Evolutionary conservation across 768 basidiomycete species (phyloP).

Genomic region (Collybia sp.): DNA sequence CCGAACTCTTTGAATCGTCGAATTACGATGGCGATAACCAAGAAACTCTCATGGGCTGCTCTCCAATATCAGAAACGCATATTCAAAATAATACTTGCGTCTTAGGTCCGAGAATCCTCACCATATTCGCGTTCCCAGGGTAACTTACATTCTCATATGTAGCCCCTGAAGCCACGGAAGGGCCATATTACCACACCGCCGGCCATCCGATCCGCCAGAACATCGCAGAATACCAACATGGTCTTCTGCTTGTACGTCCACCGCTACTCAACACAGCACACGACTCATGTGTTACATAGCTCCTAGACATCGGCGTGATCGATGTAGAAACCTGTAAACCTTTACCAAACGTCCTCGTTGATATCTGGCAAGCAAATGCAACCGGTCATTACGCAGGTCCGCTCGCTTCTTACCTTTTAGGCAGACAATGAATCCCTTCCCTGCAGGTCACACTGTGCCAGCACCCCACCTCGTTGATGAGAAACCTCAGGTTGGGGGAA

Average conservation of each 20-base stretch:
- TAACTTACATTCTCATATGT: background rate
- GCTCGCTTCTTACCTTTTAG: conserved; percentile 1
- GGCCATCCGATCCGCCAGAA: conserved; percentile 50
- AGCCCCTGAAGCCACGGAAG: conserved; percentile 49
- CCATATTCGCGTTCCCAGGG: background rate
- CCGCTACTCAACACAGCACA: background rate
- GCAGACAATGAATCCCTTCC: background rate
- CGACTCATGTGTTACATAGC: conserved; percentile 15
- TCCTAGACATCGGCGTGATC: conserved; percentile 53
- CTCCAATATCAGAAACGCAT: conserved; percentile 38
- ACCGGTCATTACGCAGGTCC: conserved; percentile 50
- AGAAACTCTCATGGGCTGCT: conserved; percentile 37
- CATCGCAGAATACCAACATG: conserved; percentile 49
- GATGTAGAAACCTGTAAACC: conserved; percentile 54
- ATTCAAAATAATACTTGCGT: conserved; percentile 55
- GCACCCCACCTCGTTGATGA: conserved; percentile 35
- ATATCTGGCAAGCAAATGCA: conserved; percentile 56
- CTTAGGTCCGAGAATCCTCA: conserved; percentile 19
- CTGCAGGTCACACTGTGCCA: conserved; percentile 43
- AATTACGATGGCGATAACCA: conserved; percentile 24
- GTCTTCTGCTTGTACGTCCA: conserved; percentile 37
- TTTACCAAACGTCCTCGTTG: conserved; percentile 51
- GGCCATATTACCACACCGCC: conserved; percentile 47
- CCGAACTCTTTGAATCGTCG: conserved; percentile 37
- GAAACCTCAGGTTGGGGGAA: conserved; percentile 42